Base-by-base conservation (phyloP, 2,329 filamentous ascomycete genomes). In the Nigrospora osmanthi region DNA sequence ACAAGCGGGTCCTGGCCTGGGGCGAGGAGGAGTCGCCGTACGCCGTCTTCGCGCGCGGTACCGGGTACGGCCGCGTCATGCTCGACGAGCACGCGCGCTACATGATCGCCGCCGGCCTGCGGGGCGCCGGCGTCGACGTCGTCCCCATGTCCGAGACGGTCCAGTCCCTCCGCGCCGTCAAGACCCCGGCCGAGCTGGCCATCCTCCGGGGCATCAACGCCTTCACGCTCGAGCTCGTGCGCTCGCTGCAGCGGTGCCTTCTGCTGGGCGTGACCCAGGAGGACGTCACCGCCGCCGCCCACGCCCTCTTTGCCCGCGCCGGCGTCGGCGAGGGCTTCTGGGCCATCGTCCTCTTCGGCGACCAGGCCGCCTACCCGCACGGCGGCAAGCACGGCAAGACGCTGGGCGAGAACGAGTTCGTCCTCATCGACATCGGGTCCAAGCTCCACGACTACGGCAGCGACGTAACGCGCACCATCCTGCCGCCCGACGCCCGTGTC, bases 371-470 rank as follows among this genome's bases (percentile, higher is more conserved):
- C 15, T 59, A 55, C 43, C 58, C 57, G 7, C 58, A 59, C 35
- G 57, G 58, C 9, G 57, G 58, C 10, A 52, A 56, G 47, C 43
- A 45, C 34, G 58, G 57, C 34, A 55, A 51, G 42, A 55, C 52
- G 40, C 47, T 60, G 28, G 45, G 19, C 4, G 51, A 56, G 4
- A 49, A 51, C 39, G 57, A 60, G 46, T 60, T 58, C 34, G 57
- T 58, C 19, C 52, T 59, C 41, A 47, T 59, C 17, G 58, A 60
- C 41, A 60, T 59, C 28, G 56, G 58, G 5, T 59, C 57, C 28
- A 37, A 19, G n/a, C 47, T 60, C 39, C 57, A 58, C 23, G 57
- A 49, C 43, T 60, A 60, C 43, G 53, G 53, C 16, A 58, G 56
- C 47, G 58, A 60, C 10, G 58, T 59, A 17, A 59, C 58, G 10